Conservation (phyloP, 306 rosid species). For the Sophora flavescens region DNA sequence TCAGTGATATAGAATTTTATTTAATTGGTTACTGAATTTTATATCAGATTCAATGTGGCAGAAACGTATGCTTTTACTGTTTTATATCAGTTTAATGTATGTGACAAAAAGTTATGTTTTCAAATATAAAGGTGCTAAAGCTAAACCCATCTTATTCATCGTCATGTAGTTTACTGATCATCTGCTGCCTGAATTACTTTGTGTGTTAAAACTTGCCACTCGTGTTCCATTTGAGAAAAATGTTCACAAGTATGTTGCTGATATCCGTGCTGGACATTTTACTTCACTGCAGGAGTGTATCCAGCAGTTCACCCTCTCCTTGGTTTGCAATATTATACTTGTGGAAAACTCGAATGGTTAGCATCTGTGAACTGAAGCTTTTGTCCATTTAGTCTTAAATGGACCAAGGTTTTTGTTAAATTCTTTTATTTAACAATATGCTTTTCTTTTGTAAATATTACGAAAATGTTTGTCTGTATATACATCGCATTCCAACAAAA, state of each 20-base stretch:
- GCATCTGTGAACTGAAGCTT: conserved; percentile 47
- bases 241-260: conserved; percentile 36
- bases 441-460: background rate
- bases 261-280: conserved; percentile 37
- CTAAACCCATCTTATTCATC: conserved; percentile 3
- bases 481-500: conserved; percentile 25
- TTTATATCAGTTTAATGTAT: conserved; percentile 24
- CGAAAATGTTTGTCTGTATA: background rate
- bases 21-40: conserved; percentile 6
- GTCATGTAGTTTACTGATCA: background rate
- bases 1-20: background rate
- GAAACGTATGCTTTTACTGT: conserved; percentile 5
- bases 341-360: conserved; percentile 96
- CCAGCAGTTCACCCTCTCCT: conserved; percentile 85
- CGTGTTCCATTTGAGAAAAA: conserved; percentile 17
- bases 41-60: background rate
- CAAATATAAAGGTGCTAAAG: conserved; percentile 24
- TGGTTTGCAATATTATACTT: conserved; percentile 87
- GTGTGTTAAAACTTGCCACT: background rate
- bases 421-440: conserved; percentile 4
- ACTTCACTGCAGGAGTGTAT: conserved; percentile 69
- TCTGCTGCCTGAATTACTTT: conserved; percentile 5
- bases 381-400: conserved; percentile 7
- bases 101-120: conserved; percentile 3
- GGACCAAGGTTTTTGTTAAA: conserved; percentile 8